These are phyloP conservation scores for Botryotinia globosa DNA, from an alignment of 2,329 filamentous ascomycete species.

Conservation along the genomic window DNA sequence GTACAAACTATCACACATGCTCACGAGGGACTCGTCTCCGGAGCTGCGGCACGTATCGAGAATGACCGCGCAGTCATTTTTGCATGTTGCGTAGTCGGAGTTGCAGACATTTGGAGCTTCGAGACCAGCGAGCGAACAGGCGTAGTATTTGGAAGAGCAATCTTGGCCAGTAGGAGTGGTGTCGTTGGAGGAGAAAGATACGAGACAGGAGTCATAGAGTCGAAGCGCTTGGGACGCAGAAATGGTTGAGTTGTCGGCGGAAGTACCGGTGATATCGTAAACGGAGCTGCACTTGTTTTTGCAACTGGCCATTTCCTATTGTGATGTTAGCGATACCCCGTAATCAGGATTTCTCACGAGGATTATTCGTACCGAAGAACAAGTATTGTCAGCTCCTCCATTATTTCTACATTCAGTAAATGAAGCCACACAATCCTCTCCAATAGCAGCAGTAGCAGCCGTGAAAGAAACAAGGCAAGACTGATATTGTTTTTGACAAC, in stretches of 20 bases:
- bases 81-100: background rate
- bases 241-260: conserved; percentile 19
- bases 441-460: conserved; percentile 16
- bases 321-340: background rate
- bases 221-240: conserved; percentile 18
- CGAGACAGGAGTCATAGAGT: conserved; percentile 23
- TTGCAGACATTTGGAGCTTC: background rate
- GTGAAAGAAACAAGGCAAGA: conserved; percentile 19
- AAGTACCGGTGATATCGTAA: conserved; percentile 21
- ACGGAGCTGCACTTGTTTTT: conserved; percentile 24
- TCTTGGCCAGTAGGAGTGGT: conserved; percentile 9
- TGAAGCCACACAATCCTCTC: conserved; percentile 2
- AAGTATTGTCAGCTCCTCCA: conserved; percentile 1
- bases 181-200: conserved; percentile 22
- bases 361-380: background rate
- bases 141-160: conserved; percentile 15
- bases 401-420: background rate
- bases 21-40: background rate
- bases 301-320: conserved; percentile 9
- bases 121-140: background rate
- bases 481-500: conserved; percentile 20
- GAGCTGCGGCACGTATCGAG: conserved; percentile 4
- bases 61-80: conserved; percentile 2
- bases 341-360: background rate
- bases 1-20: conserved; percentile 13